Evolutionary conservation across 192 early-diverging fungal species (phyloP), one percentile per base, ranked within the genome.

Genomic region (Umbelopsis isabellina): DNA sequence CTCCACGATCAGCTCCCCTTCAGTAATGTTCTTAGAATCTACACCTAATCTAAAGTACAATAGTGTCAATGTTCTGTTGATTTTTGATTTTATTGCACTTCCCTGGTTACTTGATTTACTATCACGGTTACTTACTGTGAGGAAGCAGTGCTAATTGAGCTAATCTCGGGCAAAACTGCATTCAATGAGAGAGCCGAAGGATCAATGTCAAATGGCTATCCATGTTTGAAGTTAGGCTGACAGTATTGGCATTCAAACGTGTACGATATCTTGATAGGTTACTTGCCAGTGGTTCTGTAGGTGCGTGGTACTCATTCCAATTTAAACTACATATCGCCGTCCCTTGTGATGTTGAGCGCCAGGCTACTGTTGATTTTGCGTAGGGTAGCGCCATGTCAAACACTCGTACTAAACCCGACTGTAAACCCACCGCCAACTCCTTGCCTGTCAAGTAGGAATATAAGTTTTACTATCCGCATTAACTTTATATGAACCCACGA

Each of bases 261-360:
- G 27, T 25, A 25, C 27, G 37, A 7, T 61, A 23, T 21, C 30
- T 41, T 41, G 5, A 41, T 41, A 61, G 3, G 25, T 1, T 18
- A 61, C 55, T 61, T 61, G 55, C 55, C 55, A 61, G 18, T 61
- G 27, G 12, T n/a, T 35, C 55, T 61, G 27, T 61, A 7, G 55
- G 33, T 30, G 55, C 55, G 27, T 61, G 25, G 13, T 61, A 61
- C 12, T 61, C 55, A 18, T 61, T 61, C 55, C 55, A 61, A 18
- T 61, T 61, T 15, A 61, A 18, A 30, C 55, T 61, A 10, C 27
- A 37, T 15, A 61, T 35, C 11, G 55, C 21, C 4, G 33, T 61
- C 3, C 55, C 55, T 61, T 61, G 55, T 18, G 55, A 61, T 18
- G 25, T 61, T 22, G 55, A 35, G 16, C 55, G 55, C 55, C 55